Conservation (phyloP, 2,329 filamentous ascomycete species). For the Arthroderma sp. region DNA sequence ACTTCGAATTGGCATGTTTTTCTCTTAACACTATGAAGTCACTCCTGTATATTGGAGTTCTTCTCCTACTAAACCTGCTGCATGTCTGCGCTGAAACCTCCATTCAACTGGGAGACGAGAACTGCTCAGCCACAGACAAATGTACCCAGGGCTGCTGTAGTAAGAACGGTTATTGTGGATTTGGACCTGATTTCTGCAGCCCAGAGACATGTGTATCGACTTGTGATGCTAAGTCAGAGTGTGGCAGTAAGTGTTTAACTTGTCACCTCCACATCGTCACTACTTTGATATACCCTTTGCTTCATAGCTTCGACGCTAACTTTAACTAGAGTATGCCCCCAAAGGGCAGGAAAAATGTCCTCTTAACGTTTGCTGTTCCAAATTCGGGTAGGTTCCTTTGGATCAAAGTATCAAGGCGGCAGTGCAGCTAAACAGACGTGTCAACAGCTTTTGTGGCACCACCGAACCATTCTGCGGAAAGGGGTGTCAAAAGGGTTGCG, state of each 20-base stretch:
- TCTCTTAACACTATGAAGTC: not conserved
- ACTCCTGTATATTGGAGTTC: not conserved
- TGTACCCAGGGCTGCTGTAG: conserved; percentile 3
- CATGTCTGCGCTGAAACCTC: not conserved
- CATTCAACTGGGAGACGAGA: not conserved
- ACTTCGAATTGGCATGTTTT: not conserved
- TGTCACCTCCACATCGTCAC: too few species aligned
- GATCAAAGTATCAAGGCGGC: not conserved
- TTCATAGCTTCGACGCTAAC: not conserved
- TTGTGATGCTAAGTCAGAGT: too few species aligned
- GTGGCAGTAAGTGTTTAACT: not conserved
- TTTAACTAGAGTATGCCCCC: not conserved
- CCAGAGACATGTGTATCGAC: conserved; percentile 7
- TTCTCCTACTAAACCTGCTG: not conserved
- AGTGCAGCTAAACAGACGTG: not conserved
- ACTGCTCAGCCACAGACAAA: not conserved
- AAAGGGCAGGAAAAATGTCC: conserved; percentile 16
- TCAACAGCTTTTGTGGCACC: conserved; percentile 4
- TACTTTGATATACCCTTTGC: too few species aligned
- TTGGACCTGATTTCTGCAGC: conserved; percentile 13
- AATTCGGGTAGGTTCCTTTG: conserved; percentile 14
- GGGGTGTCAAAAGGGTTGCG: conserved; percentile 2
- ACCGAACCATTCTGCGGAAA: conserved; percentile 1
- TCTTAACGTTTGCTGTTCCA: conserved; percentile 26
- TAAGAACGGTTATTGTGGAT: conserved; percentile 10